These are phyloP conservation scores for Pulicaria dysenterica DNA, from an alignment of 129 eudicot species.

Conservation along the genomic window DNA sequence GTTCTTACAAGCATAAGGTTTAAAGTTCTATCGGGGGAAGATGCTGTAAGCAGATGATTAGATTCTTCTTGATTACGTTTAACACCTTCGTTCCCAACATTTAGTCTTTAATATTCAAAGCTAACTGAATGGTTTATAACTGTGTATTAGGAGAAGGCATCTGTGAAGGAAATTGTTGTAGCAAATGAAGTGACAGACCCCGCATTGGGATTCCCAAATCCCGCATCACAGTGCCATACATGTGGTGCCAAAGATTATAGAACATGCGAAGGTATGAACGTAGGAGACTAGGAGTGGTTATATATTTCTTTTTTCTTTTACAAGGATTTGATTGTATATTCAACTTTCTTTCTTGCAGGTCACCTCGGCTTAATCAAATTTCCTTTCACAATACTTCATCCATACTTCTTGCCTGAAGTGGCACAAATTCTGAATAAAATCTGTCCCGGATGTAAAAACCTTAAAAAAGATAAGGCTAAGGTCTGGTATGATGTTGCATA, in stretches of 20 bases:
- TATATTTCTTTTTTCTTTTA: not conserved
- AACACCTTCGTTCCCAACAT: not conserved
- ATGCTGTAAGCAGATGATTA: constrained; percentile 64
- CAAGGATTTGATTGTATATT: constrained; percentile 1
- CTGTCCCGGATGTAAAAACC: constrained; percentile 82
- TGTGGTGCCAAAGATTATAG: constrained; percentile 69
- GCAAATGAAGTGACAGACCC: constrained; percentile 79
- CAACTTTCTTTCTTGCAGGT: constrained; percentile 48
- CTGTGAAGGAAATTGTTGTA: constrained; percentile 51
- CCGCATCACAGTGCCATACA: constrained; percentile 64
- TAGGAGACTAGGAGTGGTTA: not conserved
- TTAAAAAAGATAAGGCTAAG: constrained; percentile 52
- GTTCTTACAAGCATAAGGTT: constrained; percentile 63
- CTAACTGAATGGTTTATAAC: constrained; percentile 5
- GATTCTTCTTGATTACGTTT: not conserved
- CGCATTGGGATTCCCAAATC: constrained; percentile 75
- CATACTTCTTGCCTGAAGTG: constrained; percentile 71
- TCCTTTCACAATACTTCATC: constrained; percentile 75
- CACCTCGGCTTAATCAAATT: constrained; percentile 77
- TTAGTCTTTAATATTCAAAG: not conserved
- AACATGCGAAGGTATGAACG: constrained; percentile 72
- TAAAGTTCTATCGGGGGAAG: constrained; percentile 58
- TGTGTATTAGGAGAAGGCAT: constrained; percentile 54
- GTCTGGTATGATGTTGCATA: constrained; percentile 58
- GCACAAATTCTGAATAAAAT: constrained; percentile 72